Evolutionary conservation across 108 stramenopile species (phyloP).

Genomic region (Cylindrotheca fusiformis): DNA sequence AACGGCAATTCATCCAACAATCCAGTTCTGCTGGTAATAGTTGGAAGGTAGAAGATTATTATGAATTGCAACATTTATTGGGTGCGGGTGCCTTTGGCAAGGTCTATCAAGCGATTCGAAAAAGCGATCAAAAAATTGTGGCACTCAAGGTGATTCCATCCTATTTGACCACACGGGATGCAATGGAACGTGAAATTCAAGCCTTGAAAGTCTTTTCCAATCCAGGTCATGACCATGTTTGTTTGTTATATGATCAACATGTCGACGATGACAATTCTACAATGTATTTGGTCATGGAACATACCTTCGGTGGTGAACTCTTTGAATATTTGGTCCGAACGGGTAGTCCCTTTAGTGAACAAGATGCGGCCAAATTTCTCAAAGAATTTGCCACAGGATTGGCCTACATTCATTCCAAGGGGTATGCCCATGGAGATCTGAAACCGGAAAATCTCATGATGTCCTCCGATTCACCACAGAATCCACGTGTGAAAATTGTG

Average conservation of each 20-base stretch:
- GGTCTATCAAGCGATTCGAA: slow-evolving; percentile 27
- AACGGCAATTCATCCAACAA: too few species aligned
- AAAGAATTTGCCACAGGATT: slow-evolving; percentile 32
- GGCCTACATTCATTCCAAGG: slow-evolving; percentile 22
- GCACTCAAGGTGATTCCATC: slow-evolving; percentile 32
- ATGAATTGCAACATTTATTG: slow-evolving; percentile 11
- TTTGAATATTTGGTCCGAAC: slow-evolving; percentile 23
- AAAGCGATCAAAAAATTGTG: slow-evolving; percentile 8
- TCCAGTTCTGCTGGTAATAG: not conserved
- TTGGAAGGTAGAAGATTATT: slow-evolving; percentile 5
- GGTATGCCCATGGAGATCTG: slow-evolving; percentile 9
- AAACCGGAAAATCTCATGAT: slow-evolving; percentile 19
- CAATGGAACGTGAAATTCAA: slow-evolving; percentile 25
- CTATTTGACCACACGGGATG: slow-evolving; percentile 4
- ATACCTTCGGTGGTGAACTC: slow-evolving; percentile 33
- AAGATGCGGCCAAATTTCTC: slow-evolving; percentile 20
- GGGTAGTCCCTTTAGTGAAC: slow-evolving; percentile 31
- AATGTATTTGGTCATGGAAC: slow-evolving; percentile 30
- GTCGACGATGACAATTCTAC: slow-evolving; percentile 15
- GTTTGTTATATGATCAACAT: slow-evolving; percentile 16
- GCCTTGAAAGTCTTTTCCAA: slow-evolving; percentile 13
- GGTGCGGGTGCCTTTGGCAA: slow-evolving; percentile 32
- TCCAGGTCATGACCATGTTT: slow-evolving; percentile 14
- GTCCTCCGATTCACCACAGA: not conserved
- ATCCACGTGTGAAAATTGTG: slow-evolving; percentile 16